Evolutionary conservation across 345 rosid genomes (phyloP).

Genomic region (Syzygium aromaticum): DNA sequence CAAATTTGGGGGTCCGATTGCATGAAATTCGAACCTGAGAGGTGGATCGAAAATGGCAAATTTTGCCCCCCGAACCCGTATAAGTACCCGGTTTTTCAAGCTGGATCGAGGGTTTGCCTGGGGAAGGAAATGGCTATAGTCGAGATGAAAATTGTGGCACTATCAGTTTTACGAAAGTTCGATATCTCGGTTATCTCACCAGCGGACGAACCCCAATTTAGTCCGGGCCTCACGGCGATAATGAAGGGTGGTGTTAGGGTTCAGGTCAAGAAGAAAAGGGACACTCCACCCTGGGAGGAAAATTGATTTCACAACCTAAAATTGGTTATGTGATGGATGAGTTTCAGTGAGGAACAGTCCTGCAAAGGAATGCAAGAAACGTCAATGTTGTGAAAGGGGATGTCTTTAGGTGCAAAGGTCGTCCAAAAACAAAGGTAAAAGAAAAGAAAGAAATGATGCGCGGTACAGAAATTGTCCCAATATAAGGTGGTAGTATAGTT

Average conservation of each 20-base stretch:
- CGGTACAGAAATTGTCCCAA: background rate
- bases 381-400: background rate
- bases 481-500: background rate
- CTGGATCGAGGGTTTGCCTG: conserved; percentile 55
- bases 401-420: background rate
- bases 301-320: background rate
- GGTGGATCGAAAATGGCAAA: conserved; percentile 50
- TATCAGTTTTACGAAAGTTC: conserved; percentile 32
- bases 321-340: background rate
- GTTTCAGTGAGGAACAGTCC: background rate
- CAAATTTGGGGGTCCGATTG: conserved; percentile 63
- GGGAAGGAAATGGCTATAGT: conserved; percentile 71
- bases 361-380: background rate
- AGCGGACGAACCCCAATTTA: conserved; percentile 14
- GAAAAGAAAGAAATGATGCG: background rate
- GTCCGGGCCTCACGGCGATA: conserved; percentile 42
- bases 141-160: conserved; percentile 53
- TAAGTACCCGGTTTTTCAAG: conserved; percentile 73
- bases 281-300: background rate
- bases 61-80: conserved; percentile 37
- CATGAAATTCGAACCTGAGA: conserved; percentile 57
- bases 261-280: conserved; percentile 28
- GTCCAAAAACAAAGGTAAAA: background rate
- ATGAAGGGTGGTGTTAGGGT: conserved; percentile 38
- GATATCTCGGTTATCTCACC: conserved; percentile 10